Conservation (phyloP, 345 rosid genomes). For the Salix arbutifolia region DNA sequence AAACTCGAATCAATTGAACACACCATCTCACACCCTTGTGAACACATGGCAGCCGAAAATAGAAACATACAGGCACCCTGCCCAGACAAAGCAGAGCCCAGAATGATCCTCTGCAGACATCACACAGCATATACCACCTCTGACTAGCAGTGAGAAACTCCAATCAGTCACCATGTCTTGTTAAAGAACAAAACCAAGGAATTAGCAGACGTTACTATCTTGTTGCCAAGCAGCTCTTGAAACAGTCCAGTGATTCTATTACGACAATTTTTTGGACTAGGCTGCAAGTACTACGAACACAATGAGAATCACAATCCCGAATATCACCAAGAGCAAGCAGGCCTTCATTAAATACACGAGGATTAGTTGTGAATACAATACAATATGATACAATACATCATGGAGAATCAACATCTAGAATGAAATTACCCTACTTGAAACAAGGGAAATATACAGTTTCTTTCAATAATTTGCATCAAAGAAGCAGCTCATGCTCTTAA, state of each 20-base stretch:
- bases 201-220: conserved; percentile 7
- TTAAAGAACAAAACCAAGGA: conserved; percentile 3
- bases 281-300: conserved; percentile 70
- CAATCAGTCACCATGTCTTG: conserved; percentile 6
- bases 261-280: conserved; percentile 21
- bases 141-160: conserved; percentile 13
- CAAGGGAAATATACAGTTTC: neutral
- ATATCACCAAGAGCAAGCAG: conserved; percentile 89
- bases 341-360: conserved; percentile 40
- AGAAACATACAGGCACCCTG: neutral
- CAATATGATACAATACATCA: neutral
- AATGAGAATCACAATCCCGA: conserved; percentile 74
- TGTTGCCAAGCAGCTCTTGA: conserved; percentile 12
- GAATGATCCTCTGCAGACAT: neutral
- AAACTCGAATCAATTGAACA: conserved; percentile 7
- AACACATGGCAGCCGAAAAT: conserved; percentile 14
- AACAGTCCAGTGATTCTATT: neutral
- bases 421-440: neutral
- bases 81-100: conserved; percentile 3
- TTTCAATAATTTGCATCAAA: neutral
- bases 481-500: neutral
- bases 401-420: neutral
- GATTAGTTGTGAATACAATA: neutral
- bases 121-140: conserved; percentile 20
- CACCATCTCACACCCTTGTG: conserved; percentile 2